Conservation (phyloP, 1,284 basidiomycete genomes). For the Malassezia globosa region DNA sequence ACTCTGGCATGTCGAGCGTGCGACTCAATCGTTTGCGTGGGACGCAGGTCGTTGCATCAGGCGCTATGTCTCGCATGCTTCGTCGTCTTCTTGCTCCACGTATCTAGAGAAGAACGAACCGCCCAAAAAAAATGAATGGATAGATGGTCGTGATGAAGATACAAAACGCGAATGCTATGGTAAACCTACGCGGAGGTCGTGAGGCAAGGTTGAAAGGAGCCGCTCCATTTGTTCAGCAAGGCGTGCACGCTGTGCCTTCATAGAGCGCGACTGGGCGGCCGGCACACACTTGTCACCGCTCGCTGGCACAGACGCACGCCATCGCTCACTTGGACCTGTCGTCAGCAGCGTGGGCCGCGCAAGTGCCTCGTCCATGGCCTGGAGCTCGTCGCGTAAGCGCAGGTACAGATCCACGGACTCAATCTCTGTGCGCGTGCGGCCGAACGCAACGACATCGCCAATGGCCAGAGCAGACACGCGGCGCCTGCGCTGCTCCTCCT, state of each 20-base stretch:
- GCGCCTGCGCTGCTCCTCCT: constrained; percentile 35
- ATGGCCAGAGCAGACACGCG: constrained; percentile 27
- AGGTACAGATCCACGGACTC: constrained; percentile 36
- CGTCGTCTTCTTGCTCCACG: constrained; percentile 32
- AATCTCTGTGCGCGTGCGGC: constrained; percentile 25
- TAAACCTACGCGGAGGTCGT: constrained; percentile 20
- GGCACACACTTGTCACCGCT: background rate
- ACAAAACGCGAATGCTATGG: background rate
- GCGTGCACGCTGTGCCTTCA: constrained; percentile 9
- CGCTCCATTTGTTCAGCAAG: constrained; percentile 11
- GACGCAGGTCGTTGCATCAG: constrained; percentile 22
- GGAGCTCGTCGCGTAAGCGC: constrained; percentile 31
- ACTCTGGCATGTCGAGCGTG: constrained; percentile 33
- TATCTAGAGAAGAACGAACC: constrained; percentile 16
- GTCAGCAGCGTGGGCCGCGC: constrained; percentile 17
- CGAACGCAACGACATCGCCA: constrained; percentile 34
- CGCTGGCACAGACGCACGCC: constrained; percentile 7
- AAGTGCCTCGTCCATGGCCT: constrained; percentile 24
- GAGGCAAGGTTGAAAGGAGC: constrained; percentile 22
- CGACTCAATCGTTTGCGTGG: constrained; percentile 28
- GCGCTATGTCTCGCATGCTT: constrained; percentile 25
- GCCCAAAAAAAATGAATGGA: no score
- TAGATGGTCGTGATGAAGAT: background rate
- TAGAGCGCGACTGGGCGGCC: background rate
- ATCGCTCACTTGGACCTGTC: constrained; percentile 28